Base-by-base conservation (phyloP, 2,329 filamentous ascomycete species). In the Phoma sp. region DNA sequence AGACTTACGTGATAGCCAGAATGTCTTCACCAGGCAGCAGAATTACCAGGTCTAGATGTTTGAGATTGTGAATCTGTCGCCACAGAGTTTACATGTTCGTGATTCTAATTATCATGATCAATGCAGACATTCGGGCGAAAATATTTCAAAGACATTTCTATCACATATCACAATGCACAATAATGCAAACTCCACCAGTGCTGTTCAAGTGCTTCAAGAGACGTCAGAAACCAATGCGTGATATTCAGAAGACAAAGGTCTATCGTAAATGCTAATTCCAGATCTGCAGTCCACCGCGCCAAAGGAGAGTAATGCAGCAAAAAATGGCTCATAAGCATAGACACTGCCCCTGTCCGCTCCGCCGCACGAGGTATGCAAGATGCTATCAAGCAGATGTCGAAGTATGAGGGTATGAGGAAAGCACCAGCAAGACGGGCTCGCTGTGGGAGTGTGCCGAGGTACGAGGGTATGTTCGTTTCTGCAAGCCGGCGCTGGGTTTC, bases 201-300 rank as follows among this genome's bases (percentile, higher is more conserved):
- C n/a, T n/a, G n/a, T n/a, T n/a, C n/a, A n/a, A n/a, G n/a, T n/a
- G n/a, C n/a, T n/a, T n/a, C n/a, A n/a, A n/a, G n/a, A n/a, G n/a
- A n/a, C n/a, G n/a, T 38, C 36, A 47, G 33, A 54, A 53, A 47
- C 38, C 50, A 54, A 54, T 54, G 45, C 51, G 30, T 48, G 38
- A 61, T 63, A 60, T 61, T 62, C 56, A 57, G 60, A 60, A 64
- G 61, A 64, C 59, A 56, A 61, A 56, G 28, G 60, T 69, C 66
- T 67, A 70, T 70, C 61, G 61, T 59, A 56, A 66, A 67, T 64
- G 63, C 59, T 59, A 62, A 66, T 45, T 56, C 53, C 61, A 61
- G 42, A 56, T 63, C 59, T 55, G 58, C 56, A 60, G 50, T 56
- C 60, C 59, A 61, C 60, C 57, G 53, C 66, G 68, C 65, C 66